Conservation (phyloP, 495 filamentous ascomycete genomes). For the Saxophila tyrrhenica region DNA sequence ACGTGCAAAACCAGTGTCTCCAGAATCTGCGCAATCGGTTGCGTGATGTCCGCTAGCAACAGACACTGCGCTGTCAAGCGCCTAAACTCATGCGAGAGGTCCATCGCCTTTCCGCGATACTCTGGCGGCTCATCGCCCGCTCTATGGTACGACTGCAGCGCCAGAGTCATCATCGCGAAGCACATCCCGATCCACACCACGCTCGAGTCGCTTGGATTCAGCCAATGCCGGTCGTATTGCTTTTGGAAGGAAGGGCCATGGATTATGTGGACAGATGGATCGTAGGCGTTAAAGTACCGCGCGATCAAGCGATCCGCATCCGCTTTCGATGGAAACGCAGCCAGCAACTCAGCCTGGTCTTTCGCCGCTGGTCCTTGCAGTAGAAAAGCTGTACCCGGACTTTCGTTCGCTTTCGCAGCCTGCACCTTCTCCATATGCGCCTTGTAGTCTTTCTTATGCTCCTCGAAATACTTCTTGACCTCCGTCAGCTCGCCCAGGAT, state of each 20-base stretch:
- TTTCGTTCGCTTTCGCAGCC: conserved; percentile 42
- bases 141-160: conserved; percentile 81
- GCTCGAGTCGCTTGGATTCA: conserved; percentile 64
- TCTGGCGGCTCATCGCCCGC: conserved; percentile 89
- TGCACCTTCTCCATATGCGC: conserved; percentile 53
- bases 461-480: conserved; percentile 77
- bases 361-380: conserved; percentile 59
- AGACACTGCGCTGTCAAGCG: conserved; percentile 78
- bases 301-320: conserved; percentile 69
- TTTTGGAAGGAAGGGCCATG: conserved; percentile 79
- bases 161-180: conserved; percentile 77
- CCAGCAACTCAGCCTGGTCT: conserved; percentile 61
- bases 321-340: conserved; percentile 66
- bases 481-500: conserved; percentile 86
- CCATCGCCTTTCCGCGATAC: conserved; percentile 38
- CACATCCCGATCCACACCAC: conserved; percentile 85
- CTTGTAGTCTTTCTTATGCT: conserved; percentile 58
- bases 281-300: conserved; percentile 60
- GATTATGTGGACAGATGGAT: conserved; percentile 70
- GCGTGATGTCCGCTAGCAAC: conserved; percentile 78
- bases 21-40: conserved; percentile 73
- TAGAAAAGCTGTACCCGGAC: conserved; percentile 46
- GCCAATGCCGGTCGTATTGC: conserved; percentile 79
- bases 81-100: conserved; percentile 71
- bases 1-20: conserved; percentile 81